phyloP scores from a whole-genome alignment of 768 basidiomycete genomes.

The Phanerochaete sordida region DNA sequence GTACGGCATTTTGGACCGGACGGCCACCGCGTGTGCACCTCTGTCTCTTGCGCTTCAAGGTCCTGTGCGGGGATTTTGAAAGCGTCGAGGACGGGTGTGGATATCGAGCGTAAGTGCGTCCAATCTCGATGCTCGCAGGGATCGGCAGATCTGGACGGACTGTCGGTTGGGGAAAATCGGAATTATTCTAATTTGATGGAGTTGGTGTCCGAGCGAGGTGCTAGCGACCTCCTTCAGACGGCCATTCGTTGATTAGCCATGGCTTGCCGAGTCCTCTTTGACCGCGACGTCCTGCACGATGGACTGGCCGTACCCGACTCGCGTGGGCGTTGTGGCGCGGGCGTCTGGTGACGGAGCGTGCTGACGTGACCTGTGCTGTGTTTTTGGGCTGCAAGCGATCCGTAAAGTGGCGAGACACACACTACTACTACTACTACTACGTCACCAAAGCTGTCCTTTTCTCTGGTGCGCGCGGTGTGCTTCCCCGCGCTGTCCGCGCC shows the following conservation, averaged over 20 bases:
- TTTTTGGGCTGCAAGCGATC: too few species aligned
- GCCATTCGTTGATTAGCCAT: slow-evolving; percentile 5
- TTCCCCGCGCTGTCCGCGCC: too few species aligned
- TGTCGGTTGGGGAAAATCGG: slow-evolving; percentile 9
- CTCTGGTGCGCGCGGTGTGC: too few species aligned
- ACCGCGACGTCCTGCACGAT: slow-evolving; percentile 8
- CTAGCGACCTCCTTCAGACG: slow-evolving; percentile 11
- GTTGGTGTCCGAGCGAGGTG: slow-evolving; percentile 5
- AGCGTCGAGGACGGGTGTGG: neutral
- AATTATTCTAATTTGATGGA: slow-evolving; percentile 7
- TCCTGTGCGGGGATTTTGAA: neutral
- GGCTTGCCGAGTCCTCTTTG: slow-evolving; percentile 3
- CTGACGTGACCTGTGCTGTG: too few species aligned
- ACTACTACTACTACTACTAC: too few species aligned
- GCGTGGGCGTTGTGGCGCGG: too few species aligned
- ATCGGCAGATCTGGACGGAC: slow-evolving; percentile 11
- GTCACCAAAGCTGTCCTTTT: too few species aligned
- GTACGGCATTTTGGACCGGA: too few species aligned
- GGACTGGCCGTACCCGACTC: neutral
- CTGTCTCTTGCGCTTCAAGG: neutral
- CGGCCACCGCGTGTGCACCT: neutral
- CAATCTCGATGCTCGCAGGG: slow-evolving; percentile 11
- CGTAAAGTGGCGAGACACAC: too few species aligned
- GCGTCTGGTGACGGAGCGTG: too few species aligned
- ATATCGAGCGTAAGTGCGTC: neutral